phyloP scores from a whole-genome alignment of 352 stramenopile genomes.

The Phytophthora fragariaefolia region DNA sequence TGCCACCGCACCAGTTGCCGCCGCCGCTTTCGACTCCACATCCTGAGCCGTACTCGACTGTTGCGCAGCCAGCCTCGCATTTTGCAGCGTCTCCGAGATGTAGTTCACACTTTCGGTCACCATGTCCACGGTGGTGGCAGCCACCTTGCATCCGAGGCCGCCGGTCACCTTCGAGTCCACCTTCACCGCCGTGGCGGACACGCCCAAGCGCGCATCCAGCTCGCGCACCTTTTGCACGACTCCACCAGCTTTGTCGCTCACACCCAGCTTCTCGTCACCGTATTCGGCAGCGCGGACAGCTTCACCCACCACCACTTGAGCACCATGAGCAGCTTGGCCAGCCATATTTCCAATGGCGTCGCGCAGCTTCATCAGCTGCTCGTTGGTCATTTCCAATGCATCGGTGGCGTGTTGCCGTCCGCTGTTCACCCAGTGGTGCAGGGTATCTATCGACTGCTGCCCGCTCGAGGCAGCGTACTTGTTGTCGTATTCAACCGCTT shows the following conservation, averaged over 20 bases:
- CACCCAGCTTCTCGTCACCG: conserved; percentile 62
- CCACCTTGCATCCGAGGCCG: conserved; percentile 57
- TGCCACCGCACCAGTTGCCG: conserved; percentile 24
- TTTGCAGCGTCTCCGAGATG: conserved; percentile 65
- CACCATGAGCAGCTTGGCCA: conserved; percentile 28
- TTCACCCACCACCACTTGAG: conserved; percentile 51
- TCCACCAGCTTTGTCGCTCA: conserved; percentile 42
- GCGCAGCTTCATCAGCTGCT: conserved; percentile 54
- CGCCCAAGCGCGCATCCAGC: conserved; percentile 61
- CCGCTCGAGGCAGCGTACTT: conserved; percentile 54
- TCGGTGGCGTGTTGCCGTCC: conserved; percentile 66
- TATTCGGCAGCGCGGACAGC: conserved; percentile 50
- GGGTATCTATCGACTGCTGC: conserved; percentile 26
- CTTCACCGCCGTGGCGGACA: conserved; percentile 59
- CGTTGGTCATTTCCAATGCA: conserved; percentile 58
- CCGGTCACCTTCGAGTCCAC: conserved; percentile 73
- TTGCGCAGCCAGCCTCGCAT: conserved; percentile 59
- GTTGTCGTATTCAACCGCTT: conserved; percentile 58
- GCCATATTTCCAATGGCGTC: conserved; percentile 51
- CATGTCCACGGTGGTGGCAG: conserved; percentile 65
- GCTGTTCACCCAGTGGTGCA: conserved; percentile 59
- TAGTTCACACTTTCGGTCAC: conserved; percentile 72
- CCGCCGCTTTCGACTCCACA: conserved; percentile 45
- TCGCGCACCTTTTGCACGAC: conserved; percentile 60
- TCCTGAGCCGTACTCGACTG: conserved; percentile 50